Conservation (phyloP, 2,329 filamentous ascomycete species). For the Plectosphaerella plurivora region DNA sequence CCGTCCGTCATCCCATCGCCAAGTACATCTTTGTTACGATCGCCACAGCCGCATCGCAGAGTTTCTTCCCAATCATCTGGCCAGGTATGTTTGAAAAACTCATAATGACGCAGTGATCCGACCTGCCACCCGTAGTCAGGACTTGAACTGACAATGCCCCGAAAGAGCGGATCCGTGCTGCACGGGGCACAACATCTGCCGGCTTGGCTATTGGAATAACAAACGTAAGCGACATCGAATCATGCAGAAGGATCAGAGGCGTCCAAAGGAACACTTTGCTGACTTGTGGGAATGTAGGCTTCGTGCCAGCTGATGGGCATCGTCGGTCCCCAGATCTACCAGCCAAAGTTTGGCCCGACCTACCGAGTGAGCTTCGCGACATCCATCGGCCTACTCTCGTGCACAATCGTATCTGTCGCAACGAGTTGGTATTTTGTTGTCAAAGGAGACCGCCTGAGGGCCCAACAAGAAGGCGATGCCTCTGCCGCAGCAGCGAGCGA, state of each 20-base stretch:
- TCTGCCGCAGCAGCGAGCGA: no score
- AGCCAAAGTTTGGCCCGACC: constrained; percentile 30
- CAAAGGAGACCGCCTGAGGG: constrained; percentile 8
- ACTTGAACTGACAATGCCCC: neutral
- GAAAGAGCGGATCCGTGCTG: constrained; percentile 29
- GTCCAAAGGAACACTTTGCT: neutral
- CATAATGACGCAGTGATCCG: no score
- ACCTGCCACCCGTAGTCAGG: no score
- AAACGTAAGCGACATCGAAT: constrained; percentile 15
- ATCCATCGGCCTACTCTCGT: constrained; percentile 25
- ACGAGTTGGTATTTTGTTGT: constrained; percentile 16
- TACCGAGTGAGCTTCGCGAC: constrained; percentile 30
- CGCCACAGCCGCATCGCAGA: constrained; percentile 30
- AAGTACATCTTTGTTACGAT: constrained; percentile 34
- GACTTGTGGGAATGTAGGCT: constrained; percentile 9
- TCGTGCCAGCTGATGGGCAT: constrained; percentile 30
- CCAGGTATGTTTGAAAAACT: constrained; percentile 23
- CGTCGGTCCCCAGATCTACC: constrained; percentile 33
- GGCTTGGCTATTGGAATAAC: constrained; percentile 31
- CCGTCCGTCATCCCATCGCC: constrained; percentile 24
- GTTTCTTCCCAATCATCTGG: constrained; percentile 33
- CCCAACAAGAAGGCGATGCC: neutral
- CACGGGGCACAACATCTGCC: constrained; percentile 30
- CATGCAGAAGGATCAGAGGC: neutral
- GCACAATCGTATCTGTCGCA: constrained; percentile 16